These are phyloP conservation scores for Vanderwaltozyma yarrowii DNA, from an alignment of 805 yeast genomes.

Conservation along the genomic window DNA sequence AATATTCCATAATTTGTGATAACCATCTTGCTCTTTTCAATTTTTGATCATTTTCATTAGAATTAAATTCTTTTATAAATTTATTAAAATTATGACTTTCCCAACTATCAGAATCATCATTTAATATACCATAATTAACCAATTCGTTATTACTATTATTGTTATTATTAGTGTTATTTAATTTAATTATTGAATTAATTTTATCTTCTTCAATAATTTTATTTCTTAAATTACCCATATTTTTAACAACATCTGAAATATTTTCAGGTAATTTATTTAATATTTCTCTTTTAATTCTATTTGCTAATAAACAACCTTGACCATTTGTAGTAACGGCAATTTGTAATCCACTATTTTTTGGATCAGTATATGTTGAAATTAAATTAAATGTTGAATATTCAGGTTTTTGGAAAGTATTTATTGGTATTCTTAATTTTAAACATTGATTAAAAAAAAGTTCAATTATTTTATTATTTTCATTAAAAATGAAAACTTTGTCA, in stretches of 20 bases:
- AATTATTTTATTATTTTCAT: slow-evolving; percentile 28
- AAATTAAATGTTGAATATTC: slow-evolving; percentile 66
- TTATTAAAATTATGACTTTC: slow-evolving; percentile 50
- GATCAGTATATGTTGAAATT: slow-evolving; percentile 59
- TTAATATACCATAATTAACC: slow-evolving; percentile 1
- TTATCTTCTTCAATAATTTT: slow-evolving; percentile 45
- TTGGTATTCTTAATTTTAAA: slow-evolving; percentile 58
- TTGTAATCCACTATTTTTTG: slow-evolving; percentile 50
- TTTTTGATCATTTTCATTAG: slow-evolving; percentile 41
- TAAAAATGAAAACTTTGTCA: slow-evolving; percentile 60
- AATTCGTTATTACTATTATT: not conserved
- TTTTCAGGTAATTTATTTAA: slow-evolving; percentile 55
- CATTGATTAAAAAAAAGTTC: slow-evolving; percentile 41
- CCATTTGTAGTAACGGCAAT: slow-evolving; percentile 80
- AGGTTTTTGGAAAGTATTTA: slow-evolving; percentile 68
- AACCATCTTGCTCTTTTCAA: slow-evolving; percentile 70
- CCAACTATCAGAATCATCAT: slow-evolving; percentile 54
- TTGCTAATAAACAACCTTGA: slow-evolving; percentile 80
- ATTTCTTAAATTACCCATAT: slow-evolving; percentile 57
- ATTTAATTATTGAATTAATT: not conserved
- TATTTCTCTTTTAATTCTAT: slow-evolving; percentile 67
- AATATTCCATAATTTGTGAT: slow-evolving; percentile 83
- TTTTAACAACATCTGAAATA: slow-evolving; percentile 56
- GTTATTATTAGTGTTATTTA: not conserved
- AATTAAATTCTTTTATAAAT: slow-evolving; percentile 49